Evolutionary conservation across 805 yeast species (phyloP).

Genomic region (Kregervanrija fluxuum): DNA sequence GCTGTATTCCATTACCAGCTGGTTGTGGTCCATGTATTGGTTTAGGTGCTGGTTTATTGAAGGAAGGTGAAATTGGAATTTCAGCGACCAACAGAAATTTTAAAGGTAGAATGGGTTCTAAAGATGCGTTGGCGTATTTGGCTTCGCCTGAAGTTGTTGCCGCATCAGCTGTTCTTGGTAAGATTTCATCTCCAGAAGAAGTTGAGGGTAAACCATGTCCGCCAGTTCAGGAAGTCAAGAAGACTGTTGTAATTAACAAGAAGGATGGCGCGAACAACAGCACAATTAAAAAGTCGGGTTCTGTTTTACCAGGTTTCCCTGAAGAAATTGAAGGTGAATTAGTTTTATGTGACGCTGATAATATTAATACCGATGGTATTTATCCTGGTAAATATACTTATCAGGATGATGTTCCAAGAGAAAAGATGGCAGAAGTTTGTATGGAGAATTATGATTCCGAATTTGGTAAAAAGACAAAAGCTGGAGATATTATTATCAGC

Average conservation of each 20-base stretch:
- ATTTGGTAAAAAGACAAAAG: constrained; percentile 69
- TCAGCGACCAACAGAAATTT: constrained; percentile 98
- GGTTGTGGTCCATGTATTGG: constrained; percentile 99
- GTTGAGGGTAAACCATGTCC: constrained; percentile 52
- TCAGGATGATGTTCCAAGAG: constrained; percentile 93
- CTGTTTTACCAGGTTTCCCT: constrained; percentile 88
- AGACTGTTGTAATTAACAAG: constrained; percentile 29
- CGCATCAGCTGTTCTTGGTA: constrained; percentile 94
- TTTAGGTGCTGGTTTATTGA: constrained; percentile 84
- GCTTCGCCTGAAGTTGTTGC: constrained; percentile 99
- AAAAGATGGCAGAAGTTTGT: constrained; percentile 97
- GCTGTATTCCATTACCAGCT: constrained; percentile 91
- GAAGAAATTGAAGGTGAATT: constrained; percentile 82
- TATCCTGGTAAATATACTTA: constrained; percentile 99
- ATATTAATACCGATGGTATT: constrained; percentile 95
- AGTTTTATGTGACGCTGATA: constrained; percentile 93
- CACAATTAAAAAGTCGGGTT: constrained; percentile 41
- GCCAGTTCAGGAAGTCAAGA: constrained; percentile 41
- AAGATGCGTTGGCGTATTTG: constrained; percentile 90
- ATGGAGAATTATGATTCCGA: constrained; percentile 98
- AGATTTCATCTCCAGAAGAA: constrained; percentile 89
- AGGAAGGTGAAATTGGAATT: constrained; percentile 96
- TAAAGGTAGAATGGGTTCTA: constrained; percentile 98
- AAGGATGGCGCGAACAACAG: constrained; percentile 15
- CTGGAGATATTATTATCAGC: constrained; percentile 80